Percentiles rank a stretch among this genome's conserved stretches.
Conservation (phyloP, 495 filamentous ascomycete genomes). For the Pseudevernia furfuracea region DNA sequence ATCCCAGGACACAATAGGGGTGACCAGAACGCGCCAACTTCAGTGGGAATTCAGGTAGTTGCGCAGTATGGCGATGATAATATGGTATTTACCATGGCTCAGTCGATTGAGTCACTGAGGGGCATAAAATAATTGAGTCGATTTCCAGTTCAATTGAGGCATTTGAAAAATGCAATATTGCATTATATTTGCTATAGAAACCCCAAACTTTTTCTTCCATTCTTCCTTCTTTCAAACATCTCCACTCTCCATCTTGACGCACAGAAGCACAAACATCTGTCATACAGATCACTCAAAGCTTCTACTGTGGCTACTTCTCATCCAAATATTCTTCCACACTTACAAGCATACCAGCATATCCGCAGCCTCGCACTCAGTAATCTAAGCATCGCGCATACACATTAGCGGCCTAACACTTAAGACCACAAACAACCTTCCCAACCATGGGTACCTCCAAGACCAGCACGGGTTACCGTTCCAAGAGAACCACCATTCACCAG, state of each 20-base stretch:
- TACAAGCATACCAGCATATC: background rate
- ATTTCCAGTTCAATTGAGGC: background rate
- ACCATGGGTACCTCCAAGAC: background rate
- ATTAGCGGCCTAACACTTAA: background rate
- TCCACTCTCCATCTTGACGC: background rate
- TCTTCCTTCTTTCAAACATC: background rate
- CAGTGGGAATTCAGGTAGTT: conserved; percentile 75
- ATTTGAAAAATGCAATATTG: background rate
- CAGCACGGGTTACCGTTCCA: background rate
- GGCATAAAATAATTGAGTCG: background rate
- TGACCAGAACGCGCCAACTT: conserved; percentile 20
- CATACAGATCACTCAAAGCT: background rate
- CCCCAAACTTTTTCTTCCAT: background rate
- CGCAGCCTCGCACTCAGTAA: background rate
- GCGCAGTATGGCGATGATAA: conserved; percentile 88
- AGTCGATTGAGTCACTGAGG: conserved; percentile 32
- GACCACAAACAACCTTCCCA: background rate
- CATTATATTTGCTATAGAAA: background rate
- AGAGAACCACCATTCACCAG: background rate
- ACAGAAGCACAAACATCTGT: background rate
- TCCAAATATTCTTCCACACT: background rate
- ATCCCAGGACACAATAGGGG: conserved; percentile 28
- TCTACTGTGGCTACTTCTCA: background rate
- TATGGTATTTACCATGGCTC: conserved; percentile 50
- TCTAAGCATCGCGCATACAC: background rate